A percentile compares a stretch with the other conserved stretches of the same genome.
phyloP scores from a whole-genome alignment of 768 basidiomycete species.

The Hericium rajendrae region DNA sequence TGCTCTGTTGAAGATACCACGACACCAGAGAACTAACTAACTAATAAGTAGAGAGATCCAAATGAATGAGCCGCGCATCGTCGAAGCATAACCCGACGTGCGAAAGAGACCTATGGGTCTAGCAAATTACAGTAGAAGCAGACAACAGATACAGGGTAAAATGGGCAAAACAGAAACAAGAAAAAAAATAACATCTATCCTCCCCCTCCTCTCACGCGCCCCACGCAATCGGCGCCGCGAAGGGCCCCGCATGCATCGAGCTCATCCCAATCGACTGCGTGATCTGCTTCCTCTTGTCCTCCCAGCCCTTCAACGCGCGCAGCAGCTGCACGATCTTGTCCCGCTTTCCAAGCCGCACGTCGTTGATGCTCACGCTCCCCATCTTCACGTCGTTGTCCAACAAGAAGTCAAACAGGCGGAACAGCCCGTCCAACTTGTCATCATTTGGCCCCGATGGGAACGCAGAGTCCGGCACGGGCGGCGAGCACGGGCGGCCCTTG shows the following conservation, averaged over 20 bases:
- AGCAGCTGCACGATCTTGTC: conserved; percentile 78
- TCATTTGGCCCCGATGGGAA: conserved; percentile 63
- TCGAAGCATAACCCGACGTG: too few relatives aligned
- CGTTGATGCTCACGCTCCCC: conserved; percentile 89
- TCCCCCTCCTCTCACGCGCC: background rate
- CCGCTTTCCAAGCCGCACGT: conserved; percentile 72
- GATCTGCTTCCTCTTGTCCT: conserved; percentile 59
- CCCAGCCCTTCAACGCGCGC: conserved; percentile 68
- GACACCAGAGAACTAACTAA: background rate
- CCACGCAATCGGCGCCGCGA: conserved; percentile 13
- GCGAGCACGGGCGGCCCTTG: conserved; percentile 53
- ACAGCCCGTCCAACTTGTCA: conserved; percentile 80
- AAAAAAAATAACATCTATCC: too few relatives aligned
- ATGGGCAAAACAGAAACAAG: too few relatives aligned
- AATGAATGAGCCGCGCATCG: background rate
- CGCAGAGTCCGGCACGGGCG: conserved; percentile 68
- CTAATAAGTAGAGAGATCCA: background rate
- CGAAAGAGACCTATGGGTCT: too few relatives aligned
- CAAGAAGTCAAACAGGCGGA: conserved; percentile 85
- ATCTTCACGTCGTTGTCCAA: conserved; percentile 89
- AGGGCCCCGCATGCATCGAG: conserved; percentile 19
- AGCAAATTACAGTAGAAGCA: too few relatives aligned
- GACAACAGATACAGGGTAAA: too few relatives aligned
- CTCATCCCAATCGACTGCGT: conserved; percentile 38
- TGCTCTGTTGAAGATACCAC: background rate